Percentiles rank a stretch among this genome's conserved stretches.
phyloP scores from a whole-genome alignment of 495 filamentous ascomycete genomes.

The Penicillium soppii region DNA sequence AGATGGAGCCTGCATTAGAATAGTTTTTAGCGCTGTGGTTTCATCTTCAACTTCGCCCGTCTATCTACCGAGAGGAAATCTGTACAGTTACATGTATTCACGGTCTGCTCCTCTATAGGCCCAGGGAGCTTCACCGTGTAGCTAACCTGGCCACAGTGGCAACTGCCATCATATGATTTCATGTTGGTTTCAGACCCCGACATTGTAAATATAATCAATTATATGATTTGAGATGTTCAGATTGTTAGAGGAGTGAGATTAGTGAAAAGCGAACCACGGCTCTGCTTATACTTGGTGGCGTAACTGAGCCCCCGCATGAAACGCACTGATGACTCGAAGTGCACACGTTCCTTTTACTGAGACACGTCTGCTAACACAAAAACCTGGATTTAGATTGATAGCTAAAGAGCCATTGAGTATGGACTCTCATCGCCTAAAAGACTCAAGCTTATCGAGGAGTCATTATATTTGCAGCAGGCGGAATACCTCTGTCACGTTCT shows the following conservation, averaged over 20 bases:
- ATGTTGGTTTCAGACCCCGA: neutral
- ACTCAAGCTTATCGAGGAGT: neutral
- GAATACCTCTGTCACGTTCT: neutral
- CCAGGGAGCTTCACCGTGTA: neutral
- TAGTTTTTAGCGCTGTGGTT: neutral
- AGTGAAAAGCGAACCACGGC: neutral
- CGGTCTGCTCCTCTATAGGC: constrained; percentile 1
- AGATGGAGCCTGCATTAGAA: constrained; percentile 2
- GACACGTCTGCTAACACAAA: no score
- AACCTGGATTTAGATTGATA: no score
- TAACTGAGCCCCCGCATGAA: neutral
- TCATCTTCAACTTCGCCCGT: no score
- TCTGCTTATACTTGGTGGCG: neutral
- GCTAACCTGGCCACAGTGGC: constrained; percentile 1
- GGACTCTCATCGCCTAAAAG: neutral
- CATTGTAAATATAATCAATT: neutral
- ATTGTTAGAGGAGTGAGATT: neutral
- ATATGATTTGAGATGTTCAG: neutral
- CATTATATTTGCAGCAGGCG: neutral
- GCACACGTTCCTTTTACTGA: neutral
- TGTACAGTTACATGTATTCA: constrained; percentile 1
- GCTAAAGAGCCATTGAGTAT: neutral
- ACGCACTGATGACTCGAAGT: neutral
- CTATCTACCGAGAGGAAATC: neutral
- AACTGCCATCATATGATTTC: constrained; percentile 2